Percentiles rank a stretch among this genome's conserved stretches.
Conservation (phyloP, 805 yeast genomes). For the Candida lessepsii region DNA sequence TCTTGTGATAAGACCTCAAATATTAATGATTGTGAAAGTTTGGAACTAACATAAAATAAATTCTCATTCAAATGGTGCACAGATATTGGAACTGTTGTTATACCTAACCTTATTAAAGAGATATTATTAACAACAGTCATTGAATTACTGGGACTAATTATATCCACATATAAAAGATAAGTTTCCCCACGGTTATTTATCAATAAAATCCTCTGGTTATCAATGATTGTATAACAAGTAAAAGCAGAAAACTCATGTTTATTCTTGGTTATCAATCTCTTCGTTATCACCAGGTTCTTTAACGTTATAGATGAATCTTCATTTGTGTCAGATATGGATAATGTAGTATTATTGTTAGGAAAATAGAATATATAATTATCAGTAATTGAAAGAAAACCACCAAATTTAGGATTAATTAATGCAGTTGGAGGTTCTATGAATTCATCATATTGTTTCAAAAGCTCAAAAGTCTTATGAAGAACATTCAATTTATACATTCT, state of each 20-base stretch:
- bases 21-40: conserved; percentile 29
- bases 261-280: conserved; percentile 11
- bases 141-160: background rate
- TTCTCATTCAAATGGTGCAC: conserved; percentile 27
- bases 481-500: conserved; percentile 25
- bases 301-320: conserved; percentile 14
- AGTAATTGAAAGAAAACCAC: conserved; percentile 30
- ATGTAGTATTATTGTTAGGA: conserved; percentile 19
- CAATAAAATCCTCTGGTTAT: conserved; percentile 25
- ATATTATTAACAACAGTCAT: conserved; percentile 12
- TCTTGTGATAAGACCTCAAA: conserved; percentile 23
- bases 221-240: conserved; percentile 20
- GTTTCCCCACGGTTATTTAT: conserved; percentile 31
- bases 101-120: conserved; percentile 25
- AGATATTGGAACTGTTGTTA: conserved; percentile 29
- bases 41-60: conserved; percentile 30
- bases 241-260: conserved; percentile 12
- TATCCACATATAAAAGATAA: conserved; percentile 22
- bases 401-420: conserved; percentile 19
- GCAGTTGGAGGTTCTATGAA: conserved; percentile 31
- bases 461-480: conserved; percentile 5
- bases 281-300: conserved; percentile 20
- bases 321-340: conserved; percentile 12
- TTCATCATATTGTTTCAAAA: conserved; percentile 25
- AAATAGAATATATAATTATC: conserved; percentile 29